These are phyloP conservation scores for Sporothrix schenckii DNA, from an alignment of 2,329 filamentous ascomycete genomes.

Conservation along the genomic window DNA sequence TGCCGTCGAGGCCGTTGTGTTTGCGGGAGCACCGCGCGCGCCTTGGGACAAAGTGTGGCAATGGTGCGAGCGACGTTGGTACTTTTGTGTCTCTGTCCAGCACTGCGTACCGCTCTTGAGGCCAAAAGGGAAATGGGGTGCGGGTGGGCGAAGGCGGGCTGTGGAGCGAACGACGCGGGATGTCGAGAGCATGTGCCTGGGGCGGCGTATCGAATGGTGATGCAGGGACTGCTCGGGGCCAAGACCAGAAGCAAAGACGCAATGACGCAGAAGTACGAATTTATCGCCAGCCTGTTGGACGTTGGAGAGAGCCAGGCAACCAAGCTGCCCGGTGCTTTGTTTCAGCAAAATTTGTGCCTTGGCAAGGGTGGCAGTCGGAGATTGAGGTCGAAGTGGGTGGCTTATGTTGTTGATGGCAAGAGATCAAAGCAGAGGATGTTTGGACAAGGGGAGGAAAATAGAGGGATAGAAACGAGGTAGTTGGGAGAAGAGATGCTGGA, in stretches of 20 bases:
- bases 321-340: neutral
- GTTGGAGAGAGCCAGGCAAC: neutral
- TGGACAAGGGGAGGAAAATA: too few relatives aligned
- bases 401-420: neutral
- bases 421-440: too few relatives aligned
- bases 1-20: neutral
- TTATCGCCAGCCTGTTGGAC: neutral
- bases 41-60: neutral
- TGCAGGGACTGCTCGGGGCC: constrained; percentile 3
- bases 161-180: constrained; percentile 18
- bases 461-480: neutral
- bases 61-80: neutral
- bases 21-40: neutral
- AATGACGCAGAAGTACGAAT: neutral
- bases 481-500: neutral
- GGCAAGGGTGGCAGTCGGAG: neutral
- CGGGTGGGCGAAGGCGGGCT: neutral
- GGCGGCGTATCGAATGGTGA: neutral
- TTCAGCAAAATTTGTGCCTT: neutral
- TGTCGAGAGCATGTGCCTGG: neutral
- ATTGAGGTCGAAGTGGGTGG: neutral
- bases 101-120: neutral
- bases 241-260: neutral
- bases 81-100: neutral
- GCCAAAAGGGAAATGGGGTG: neutral